Percentiles rank a stretch among this genome's conserved stretches.
These are phyloP conservation scores for Pseudonitzschia pungens DNA, from an alignment of 108 stramenopile genomes.

Conservation along the genomic window DNA sequence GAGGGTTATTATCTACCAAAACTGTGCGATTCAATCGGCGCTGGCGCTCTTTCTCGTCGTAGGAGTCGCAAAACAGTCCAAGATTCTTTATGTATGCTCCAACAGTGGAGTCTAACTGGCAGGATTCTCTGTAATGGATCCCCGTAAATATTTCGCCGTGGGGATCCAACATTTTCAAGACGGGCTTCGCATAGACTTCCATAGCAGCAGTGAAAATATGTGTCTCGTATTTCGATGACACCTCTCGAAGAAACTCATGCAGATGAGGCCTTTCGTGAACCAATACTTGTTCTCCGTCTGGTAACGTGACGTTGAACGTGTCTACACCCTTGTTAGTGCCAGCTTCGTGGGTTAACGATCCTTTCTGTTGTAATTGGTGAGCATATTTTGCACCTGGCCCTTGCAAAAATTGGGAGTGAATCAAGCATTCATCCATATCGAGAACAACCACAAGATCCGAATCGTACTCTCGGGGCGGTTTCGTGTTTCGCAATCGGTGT, in stretches of 20 bases:
- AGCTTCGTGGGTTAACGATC: neutral
- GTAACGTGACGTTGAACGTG: constrained; percentile 69
- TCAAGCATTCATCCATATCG: constrained; percentile 98
- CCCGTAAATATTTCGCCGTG: constrained; percentile 72
- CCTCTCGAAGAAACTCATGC: constrained; percentile 80
- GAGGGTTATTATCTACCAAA: constrained; percentile 97
- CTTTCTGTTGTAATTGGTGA: constrained; percentile 37
- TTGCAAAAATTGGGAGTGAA: constrained; percentile 93
- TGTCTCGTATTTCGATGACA: constrained; percentile 83
- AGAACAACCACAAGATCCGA: constrained; percentile 92
- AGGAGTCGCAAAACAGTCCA: constrained; percentile 1
- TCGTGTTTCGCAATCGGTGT: constrained; percentile 1
- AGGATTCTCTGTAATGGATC: constrained; percentile 90
- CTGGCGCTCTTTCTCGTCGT: neutral
- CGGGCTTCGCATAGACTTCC: constrained; percentile 93
- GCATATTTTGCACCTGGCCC: constrained; percentile 44
- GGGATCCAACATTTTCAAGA: constrained; percentile 93
- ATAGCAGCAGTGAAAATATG: constrained; percentile 98
- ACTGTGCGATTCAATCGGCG: constrained; percentile 68
- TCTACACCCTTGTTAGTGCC: constrained; percentile 35
- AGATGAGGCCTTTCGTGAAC: constrained; percentile 95
- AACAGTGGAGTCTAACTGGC: constrained; percentile 64
- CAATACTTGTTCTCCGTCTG: constrained; percentile 80
- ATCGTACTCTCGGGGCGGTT: constrained; percentile 32
- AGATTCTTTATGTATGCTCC: constrained; percentile 88